Evolutionary conservation across 495 filamentous ascomycete species (phyloP).

Genomic region (Choiromyces venosus): DNA sequence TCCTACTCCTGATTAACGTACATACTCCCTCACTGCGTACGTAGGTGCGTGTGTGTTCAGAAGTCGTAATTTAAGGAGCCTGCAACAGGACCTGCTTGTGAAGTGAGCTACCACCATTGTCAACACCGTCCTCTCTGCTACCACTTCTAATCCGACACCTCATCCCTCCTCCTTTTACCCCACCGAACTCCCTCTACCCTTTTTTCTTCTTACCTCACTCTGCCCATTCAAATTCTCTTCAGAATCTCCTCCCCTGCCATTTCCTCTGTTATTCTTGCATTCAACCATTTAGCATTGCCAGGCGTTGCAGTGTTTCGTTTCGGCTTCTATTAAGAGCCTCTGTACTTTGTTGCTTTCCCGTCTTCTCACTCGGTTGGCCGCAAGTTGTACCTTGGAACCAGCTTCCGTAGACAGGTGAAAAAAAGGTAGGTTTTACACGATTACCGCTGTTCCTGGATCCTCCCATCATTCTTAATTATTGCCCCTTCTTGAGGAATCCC

Average conservation of each 20-base stretch:
- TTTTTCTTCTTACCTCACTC: conserved; percentile 33
- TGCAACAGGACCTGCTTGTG: conserved; percentile 1
- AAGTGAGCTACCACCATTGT: conserved; percentile 1
- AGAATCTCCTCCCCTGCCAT: conserved; percentile 25
- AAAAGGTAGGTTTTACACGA: conserved; percentile 25
- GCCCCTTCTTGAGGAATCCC: conserved; percentile 9
- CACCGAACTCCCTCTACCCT: conserved; percentile 33
- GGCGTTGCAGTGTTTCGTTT: conserved; percentile 37
- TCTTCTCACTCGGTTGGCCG: conserved; percentile 36
- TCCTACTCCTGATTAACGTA: neutral
- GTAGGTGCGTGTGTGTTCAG: neutral
- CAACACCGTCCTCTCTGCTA: conserved; percentile 5
- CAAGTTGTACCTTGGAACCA: conserved; percentile 27
- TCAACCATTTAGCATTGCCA: conserved; percentile 31
- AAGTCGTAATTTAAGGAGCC: neutral
- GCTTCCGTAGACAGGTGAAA: conserved; percentile 15
- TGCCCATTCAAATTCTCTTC: conserved; percentile 26
- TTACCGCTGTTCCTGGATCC: neutral
- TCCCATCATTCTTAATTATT: conserved; percentile 7
- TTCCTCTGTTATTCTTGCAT: conserved; percentile 33
- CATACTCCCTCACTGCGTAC: neutral
- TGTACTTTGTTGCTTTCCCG: conserved; percentile 34
- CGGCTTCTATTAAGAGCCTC: conserved; percentile 24
- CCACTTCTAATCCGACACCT: conserved; percentile 39
- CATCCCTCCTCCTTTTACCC: conserved; percentile 40